Percentiles rank a stretch among this genome's conserved stretches.
Conservation (phyloP, 805 yeast species). For the Spathaspora girioi region DNA sequence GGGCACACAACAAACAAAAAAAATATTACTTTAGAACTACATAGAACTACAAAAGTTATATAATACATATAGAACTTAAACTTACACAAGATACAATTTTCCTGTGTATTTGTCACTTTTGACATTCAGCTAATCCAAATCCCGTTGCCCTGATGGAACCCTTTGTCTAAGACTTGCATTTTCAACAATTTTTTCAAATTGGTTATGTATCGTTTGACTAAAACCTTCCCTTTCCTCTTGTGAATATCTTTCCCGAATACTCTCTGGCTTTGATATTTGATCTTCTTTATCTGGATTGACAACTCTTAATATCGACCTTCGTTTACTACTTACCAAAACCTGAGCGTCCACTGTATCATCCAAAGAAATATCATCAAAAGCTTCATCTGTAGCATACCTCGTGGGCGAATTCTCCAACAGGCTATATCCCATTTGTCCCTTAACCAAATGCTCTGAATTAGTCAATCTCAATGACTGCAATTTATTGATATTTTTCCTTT, state of each 20-base stretch:
- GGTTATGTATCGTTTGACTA: conserved; percentile 5
- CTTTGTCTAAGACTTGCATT: conserved; percentile 8
- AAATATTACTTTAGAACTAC: background rate
- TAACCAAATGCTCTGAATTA: conserved; percentile 5
- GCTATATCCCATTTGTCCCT: background rate
- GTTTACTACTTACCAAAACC: conserved; percentile 62
- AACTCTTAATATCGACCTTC: conserved; percentile 57
- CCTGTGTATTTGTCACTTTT: no score
- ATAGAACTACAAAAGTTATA: background rate
- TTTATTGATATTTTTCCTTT: conserved; percentile 1
- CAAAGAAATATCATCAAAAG: conserved; percentile 34
- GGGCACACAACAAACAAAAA: background rate
- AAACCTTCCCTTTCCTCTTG: conserved; percentile 7
- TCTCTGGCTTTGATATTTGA: conserved; percentile 6
- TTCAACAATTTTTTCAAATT: conserved; percentile 6
- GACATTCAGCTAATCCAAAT: background rate
- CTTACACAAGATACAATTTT: no score
- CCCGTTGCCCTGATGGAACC: conserved; percentile 5
- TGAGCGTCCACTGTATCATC: conserved; percentile 62
- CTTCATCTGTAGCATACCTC: conserved; percentile 4
- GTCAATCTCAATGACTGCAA: conserved; percentile 7
- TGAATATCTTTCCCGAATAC: conserved; percentile 7
- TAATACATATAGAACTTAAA: background rate
- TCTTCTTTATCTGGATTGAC: conserved; percentile 50
- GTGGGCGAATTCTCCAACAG: background rate